Evolutionary conservation across 1,139 yeast species (phyloP).

Genomic region (Sugiyamaella xylanicola): DNA sequence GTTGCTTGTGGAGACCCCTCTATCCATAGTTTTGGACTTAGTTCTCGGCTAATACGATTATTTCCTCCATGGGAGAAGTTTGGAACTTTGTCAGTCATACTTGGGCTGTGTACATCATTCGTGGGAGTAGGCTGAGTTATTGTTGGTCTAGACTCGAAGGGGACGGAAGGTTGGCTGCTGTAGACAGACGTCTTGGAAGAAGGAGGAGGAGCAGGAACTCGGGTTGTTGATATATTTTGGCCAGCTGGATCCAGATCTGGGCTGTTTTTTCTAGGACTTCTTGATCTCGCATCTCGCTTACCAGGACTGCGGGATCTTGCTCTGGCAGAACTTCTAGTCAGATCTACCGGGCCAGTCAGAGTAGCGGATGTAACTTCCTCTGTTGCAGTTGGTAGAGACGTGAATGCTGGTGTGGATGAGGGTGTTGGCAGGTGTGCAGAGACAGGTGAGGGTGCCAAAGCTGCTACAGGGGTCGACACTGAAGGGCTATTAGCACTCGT

Average conservation of each 20-base stretch:
- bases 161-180: too few relatives aligned
- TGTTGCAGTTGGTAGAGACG: too few relatives aligned
- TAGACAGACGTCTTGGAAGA: neutral
- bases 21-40: neutral
- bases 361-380: too few relatives aligned
- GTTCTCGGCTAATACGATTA: neutral
- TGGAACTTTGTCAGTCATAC: neutral
- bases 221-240: neutral
- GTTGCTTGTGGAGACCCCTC: neutral
- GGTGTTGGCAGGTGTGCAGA: too few relatives aligned
- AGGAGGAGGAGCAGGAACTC: neutral
- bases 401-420: neutral
- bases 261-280: neutral
- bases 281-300: neutral
- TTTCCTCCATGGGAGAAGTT: constrained; percentile 1
- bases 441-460: too few relatives aligned
- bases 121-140: neutral
- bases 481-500: neutral
- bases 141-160: too few relatives aligned
- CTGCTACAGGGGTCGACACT: too few relatives aligned
- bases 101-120: neutral
- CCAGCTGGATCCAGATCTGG: neutral
- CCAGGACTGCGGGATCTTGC: constrained; percentile 11
- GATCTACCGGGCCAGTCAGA: neutral
- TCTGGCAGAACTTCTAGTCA: constrained; percentile 5